A percentile compares a stretch with the other conserved stretches of the same genome.
Evolutionary conservation across 2,329 filamentous ascomycete species (phyloP).

Genomic region (Diplodia scrobiculata): DNA sequence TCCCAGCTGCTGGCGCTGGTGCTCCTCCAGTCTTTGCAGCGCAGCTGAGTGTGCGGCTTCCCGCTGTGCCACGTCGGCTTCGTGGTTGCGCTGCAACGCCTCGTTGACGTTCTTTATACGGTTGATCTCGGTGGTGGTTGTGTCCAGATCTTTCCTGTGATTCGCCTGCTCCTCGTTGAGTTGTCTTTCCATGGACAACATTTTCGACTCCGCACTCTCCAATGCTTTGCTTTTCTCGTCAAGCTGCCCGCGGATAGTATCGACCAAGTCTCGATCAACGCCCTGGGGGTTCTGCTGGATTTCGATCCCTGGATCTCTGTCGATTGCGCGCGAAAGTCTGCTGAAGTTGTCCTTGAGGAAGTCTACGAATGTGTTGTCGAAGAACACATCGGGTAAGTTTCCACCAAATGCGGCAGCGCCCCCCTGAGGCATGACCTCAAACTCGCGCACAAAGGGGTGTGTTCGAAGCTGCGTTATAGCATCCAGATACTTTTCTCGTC

Average conservation of each 20-base stretch:
- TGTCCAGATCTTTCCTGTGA: conserved; percentile 64
- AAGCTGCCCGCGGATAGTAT: conserved; percentile 75
- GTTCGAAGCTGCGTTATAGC: conserved; percentile 75
- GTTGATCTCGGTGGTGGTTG: conserved; percentile 49
- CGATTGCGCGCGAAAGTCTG: conserved; percentile 78
- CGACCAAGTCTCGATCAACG: conserved; percentile 89
- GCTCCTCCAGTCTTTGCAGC: conserved; percentile 50
- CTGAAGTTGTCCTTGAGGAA: conserved; percentile 97
- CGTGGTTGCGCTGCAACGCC: conserved; percentile 68
- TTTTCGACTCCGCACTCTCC: conserved; percentile 59
- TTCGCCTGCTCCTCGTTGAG: conserved; percentile 74
- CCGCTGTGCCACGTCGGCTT: conserved; percentile 62
- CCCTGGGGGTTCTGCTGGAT: conserved; percentile 77
- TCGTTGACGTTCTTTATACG: conserved; percentile 69
- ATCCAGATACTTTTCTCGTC: conserved; percentile 84
- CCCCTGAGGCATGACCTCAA: conserved; percentile 79
- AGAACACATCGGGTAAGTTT: conserved; percentile 75
- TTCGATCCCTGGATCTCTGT: conserved; percentile 86
- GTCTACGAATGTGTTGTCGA: conserved; percentile 83
- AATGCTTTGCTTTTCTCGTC: conserved; percentile 68
- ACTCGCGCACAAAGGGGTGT: conserved; percentile 79
- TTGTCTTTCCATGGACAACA: conserved; percentile 58
- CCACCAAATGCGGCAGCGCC: conserved; percentile 42
- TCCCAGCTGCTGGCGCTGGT: conserved; percentile 49
- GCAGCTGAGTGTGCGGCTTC: conserved; percentile 42